A percentile compares a stretch with the other conserved stretches of the same genome.
Evolutionary conservation across 495 filamentous ascomycete species (phyloP).

Genomic region (Podospora fimiseda): DNA sequence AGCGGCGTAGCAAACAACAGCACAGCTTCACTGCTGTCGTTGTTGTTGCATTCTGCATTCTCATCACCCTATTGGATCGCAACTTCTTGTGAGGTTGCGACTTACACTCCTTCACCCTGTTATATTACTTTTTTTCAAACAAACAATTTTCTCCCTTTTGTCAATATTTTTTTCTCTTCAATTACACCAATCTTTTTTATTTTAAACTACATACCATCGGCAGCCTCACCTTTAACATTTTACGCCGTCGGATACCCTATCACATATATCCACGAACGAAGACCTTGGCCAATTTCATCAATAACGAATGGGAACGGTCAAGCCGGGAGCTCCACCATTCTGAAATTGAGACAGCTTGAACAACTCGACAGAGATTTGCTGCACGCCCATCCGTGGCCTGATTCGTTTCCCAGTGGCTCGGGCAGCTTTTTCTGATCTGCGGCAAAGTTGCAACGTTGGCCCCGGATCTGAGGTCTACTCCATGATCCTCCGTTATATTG

Average conservation of each 20-base stretch:
- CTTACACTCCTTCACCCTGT: no score
- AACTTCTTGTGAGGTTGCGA: no score
- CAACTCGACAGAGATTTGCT: constrained; percentile 1
- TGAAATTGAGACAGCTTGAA: constrained; percentile 2
- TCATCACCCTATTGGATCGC: no score
- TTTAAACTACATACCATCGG: no score
- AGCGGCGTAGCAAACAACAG: no score
- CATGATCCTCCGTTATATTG: constrained; percentile 12
- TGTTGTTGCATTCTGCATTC: neutral
- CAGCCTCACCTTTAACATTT: no score
- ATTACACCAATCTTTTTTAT: no score
- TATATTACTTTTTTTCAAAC: no score
- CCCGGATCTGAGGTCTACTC: constrained; percentile 12
- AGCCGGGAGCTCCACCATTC: constrained; percentile 11
- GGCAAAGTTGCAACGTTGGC: constrained; percentile 15
- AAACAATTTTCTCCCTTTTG: no score
- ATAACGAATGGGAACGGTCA: constrained; percentile 2
- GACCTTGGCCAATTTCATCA: neutral
- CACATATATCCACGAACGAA: neutral
- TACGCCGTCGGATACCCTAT: neutral
- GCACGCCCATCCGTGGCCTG: neutral
- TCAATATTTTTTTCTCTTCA: neutral
- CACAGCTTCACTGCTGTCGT: neutral
- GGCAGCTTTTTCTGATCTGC: neutral
- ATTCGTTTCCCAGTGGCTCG: neutral